Conservation (phyloP, 495 filamentous ascomycete genomes). For the Talaromyces thailandensis region DNA sequence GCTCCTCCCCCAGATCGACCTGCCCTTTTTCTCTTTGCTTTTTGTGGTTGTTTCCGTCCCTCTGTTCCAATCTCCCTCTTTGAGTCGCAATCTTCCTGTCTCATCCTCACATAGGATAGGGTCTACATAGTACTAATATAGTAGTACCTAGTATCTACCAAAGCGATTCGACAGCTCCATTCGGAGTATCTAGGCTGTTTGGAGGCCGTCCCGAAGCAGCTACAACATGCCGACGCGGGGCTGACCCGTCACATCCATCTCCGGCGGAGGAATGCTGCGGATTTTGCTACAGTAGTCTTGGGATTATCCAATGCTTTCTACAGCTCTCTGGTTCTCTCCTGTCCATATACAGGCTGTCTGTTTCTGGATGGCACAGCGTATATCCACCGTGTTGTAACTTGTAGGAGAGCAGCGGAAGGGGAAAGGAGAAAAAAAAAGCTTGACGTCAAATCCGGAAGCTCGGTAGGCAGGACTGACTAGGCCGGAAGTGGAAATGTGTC, state of each 20-base stretch:
- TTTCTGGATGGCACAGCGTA: background rate
- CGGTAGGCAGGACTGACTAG: background rate
- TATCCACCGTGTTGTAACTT: too few relatives aligned
- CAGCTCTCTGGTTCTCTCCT: background rate
- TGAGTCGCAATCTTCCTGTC: background rate
- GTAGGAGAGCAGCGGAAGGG: too few relatives aligned
- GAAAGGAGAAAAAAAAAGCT: background rate
- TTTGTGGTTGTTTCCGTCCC: background rate
- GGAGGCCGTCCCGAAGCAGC: background rate
- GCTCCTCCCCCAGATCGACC: background rate
- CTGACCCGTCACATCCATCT: background rate
- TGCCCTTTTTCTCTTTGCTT: background rate
- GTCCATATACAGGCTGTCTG: background rate
- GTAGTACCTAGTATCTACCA: too few relatives aligned
- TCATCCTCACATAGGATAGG: background rate
- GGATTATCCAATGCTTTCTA: background rate
- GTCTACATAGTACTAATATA: too few relatives aligned
- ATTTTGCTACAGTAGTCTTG: background rate
- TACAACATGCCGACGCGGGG: background rate
- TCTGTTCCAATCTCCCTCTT: background rate
- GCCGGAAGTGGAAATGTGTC: conserved; percentile 5
- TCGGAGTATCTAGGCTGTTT: background rate
- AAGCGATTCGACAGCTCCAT: too few relatives aligned
- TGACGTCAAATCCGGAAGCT: background rate
- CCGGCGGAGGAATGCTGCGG: background rate